Evolutionary conservation across 371 early-diverging fungal species (phyloP).

Genomic region (Haplosporangium sp.): DNA sequence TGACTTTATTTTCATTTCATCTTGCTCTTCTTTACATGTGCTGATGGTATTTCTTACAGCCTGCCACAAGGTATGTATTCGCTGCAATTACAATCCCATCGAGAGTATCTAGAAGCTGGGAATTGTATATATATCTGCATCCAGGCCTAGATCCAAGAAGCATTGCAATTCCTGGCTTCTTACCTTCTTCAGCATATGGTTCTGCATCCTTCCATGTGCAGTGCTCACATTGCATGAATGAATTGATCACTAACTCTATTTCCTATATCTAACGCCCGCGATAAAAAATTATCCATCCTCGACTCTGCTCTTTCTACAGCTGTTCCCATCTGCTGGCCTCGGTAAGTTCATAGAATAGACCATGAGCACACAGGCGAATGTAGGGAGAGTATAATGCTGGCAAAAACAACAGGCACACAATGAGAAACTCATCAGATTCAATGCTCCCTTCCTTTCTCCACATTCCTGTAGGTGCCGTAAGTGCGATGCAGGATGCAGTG

Average conservation of each 20-base stretch:
- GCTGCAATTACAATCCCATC: background rate
- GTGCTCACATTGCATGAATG: too few relatives aligned
- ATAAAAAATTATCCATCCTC: background rate
- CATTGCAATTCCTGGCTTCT: too few relatives aligned
- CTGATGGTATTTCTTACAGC: background rate
- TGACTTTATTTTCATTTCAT: background rate
- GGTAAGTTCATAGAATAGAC: constrained; percentile 1
- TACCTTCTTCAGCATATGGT: too few relatives aligned
- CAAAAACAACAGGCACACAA: too few relatives aligned
- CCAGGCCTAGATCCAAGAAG: too few relatives aligned
- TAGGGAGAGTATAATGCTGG: background rate
- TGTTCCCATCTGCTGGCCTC: constrained; percentile 33
- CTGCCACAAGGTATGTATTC: constrained; percentile 1
- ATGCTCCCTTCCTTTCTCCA: background rate
- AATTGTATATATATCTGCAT: background rate
- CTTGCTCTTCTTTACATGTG: background rate
- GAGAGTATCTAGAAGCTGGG: background rate
- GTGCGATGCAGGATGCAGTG: constrained; percentile 44
- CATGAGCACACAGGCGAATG: background rate
- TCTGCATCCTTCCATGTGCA: too few relatives aligned
- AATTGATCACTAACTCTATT: too few relatives aligned
- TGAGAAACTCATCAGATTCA: too few relatives aligned
- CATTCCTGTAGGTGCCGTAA: constrained; percentile 22
- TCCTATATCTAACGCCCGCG: too few relatives aligned
- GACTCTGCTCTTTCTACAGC: constrained; percentile 2